Base-by-base conservation (phyloP, 176 grass and related monocot genomes). In the Hsuehochloa calcarea region DNA sequence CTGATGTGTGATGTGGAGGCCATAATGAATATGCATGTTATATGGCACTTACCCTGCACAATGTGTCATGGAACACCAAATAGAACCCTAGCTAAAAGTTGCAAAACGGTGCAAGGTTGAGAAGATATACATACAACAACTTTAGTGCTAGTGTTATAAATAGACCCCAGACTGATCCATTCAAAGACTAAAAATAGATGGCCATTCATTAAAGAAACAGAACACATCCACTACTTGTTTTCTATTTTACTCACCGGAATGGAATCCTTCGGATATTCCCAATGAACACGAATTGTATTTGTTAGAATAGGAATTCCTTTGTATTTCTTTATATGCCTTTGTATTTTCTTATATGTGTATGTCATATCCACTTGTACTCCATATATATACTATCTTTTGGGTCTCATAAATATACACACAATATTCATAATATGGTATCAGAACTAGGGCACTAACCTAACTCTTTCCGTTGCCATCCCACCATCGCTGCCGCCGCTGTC, bases 21-120 rank as follows among this genome's bases (percentile, higher is more conserved):
- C 38, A 15, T 10, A 74, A 15, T 10, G 58, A 56, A 20, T 17
- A 44, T n/a, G 79, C 65, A 50, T 46, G 84, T 10, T 56, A 46
- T 41, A 66, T 44, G 9, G 11, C 34, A 69, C 17, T 82, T 82
- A 88, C 63, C 54, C 82, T 82, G n/a, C 52, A 27, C 68, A 1
- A 55, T 81, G 70, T 22, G 0, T 10, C 31, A 37, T 56, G 40
- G 44, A 84, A 54, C 49, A 51, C 37, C 34, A 29, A 84, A 75
- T 70, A 51, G 77, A 65, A n/a, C n/a, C 5, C 34, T 29, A 29
- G 29, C 29, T 29, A 60, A 82, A 40, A 35, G 4, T 63, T 40
- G 12, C 20, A 41, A 0, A 44, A 3, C 15, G 47, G 26, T 26
- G 22, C 45, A 27, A 50, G 20, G 29, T 17, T 20, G 6, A 23